Percentiles rank a stretch among this genome's conserved stretches.
Evolutionary conservation across 225 moss, liverwort and hornwort species (phyloP).

Genomic region (Polytrichum formosum): DNA sequence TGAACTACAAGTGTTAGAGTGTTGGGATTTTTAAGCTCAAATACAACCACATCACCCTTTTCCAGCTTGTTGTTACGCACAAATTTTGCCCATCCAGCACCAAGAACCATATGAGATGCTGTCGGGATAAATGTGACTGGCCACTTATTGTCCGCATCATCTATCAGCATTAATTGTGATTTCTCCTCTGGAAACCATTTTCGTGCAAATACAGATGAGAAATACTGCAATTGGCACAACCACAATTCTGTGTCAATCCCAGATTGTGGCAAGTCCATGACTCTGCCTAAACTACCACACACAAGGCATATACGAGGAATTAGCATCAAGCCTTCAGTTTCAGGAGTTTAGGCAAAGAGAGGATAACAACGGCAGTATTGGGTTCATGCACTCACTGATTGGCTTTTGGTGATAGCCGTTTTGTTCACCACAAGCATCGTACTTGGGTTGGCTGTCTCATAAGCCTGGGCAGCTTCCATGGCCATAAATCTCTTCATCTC

Average conservation of each 20-base stretch:
- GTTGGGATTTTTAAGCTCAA: slow-evolving; percentile 43
- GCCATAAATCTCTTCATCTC: slow-evolving; percentile 51
- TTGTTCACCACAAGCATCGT: slow-evolving; percentile 56
- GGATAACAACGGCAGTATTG: neutral
- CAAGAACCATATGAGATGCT: slow-evolving; percentile 51
- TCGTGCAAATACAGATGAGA: slow-evolving; percentile 49
- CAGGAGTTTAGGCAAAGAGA: neutral
- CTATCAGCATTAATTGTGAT: slow-evolving; percentile 39
- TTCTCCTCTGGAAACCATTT: slow-evolving; percentile 58
- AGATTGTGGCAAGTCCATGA: neutral
- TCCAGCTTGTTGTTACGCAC: slow-evolving; percentile 44
- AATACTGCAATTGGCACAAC: slow-evolving; percentile 39
- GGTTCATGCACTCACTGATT: slow-evolving; percentile 22
- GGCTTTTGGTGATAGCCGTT: slow-evolving; percentile 50
- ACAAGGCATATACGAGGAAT: slow-evolving; percentile 1
- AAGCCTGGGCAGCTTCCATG: slow-evolving; percentile 54
- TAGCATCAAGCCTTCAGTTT: slow-evolving; percentile 4
- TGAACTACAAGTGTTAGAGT: slow-evolving; percentile 43
- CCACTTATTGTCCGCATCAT: slow-evolving; percentile 44
- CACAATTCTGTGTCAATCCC: slow-evolving; percentile 4
- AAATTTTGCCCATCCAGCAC: slow-evolving; percentile 57
- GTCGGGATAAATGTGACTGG: slow-evolving; percentile 48
- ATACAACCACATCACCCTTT: slow-evolving; percentile 53
- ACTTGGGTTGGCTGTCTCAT: slow-evolving; percentile 44
- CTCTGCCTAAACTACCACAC: slow-evolving; percentile 5